Percentiles rank a stretch among this genome's conserved stretches.
Conservation (phyloP, 176 grass and related monocot genomes). For the Pontederia crassipes region DNA sequence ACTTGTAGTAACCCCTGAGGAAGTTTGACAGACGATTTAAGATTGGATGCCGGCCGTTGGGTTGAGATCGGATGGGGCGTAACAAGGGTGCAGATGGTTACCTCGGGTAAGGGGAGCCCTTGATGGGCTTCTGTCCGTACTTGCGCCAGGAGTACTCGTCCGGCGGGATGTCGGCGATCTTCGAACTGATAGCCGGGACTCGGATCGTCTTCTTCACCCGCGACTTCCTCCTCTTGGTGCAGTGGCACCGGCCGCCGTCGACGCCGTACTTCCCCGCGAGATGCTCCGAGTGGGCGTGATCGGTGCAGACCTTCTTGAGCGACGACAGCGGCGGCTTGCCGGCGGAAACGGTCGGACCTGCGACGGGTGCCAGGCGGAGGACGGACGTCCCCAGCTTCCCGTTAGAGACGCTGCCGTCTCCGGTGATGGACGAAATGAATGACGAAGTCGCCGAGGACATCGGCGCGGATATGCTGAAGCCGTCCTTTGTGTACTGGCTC, state of each 20-base stretch:
- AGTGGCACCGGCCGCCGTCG: conserved; percentile 5
- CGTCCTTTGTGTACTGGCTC: not conserved
- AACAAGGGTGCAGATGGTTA: not conserved
- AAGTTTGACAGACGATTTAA: not conserved
- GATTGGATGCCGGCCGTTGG: not conserved
- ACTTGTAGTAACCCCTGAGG: conserved; percentile 7
- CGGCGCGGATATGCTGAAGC: not conserved
- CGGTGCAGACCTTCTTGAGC: not conserved
- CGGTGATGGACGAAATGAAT: conserved; percentile 34
- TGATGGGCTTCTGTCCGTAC: conserved; percentile 13
- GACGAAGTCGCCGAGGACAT: conserved; percentile 32
- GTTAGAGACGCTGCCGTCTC: conserved; percentile 7
- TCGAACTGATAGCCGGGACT: not conserved
- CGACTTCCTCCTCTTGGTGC: conserved; percentile 6
- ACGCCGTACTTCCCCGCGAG: not conserved
- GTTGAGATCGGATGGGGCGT: not conserved
- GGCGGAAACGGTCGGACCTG: not conserved
- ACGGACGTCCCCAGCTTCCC: not conserved
- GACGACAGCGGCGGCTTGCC: conserved; percentile 5
- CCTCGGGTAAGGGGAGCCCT: conserved; percentile 5
- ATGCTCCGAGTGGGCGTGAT: not conserved
- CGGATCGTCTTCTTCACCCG: conserved; percentile 6
- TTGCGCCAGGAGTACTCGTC: conserved; percentile 8
- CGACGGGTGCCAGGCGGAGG: not conserved
- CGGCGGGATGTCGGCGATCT: conserved; percentile 1